Evolutionary conservation across 129 eudicot genomes (phyloP), one percentile per base, ranked within the genome.

Genomic region (Chrysanthemum makinoi): DNA sequence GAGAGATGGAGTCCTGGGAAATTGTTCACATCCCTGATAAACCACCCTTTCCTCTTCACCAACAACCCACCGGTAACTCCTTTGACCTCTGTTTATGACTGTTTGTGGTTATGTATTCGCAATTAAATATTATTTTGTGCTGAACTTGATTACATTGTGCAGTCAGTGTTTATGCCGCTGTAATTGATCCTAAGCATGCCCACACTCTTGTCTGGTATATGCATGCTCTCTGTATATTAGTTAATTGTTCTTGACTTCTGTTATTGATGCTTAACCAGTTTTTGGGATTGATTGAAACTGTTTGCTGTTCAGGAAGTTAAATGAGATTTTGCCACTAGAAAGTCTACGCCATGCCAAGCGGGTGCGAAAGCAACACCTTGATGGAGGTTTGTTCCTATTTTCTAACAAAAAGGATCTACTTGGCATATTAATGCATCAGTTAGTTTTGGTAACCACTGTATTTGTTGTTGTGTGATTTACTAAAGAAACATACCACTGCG

Each of bases 321-420:
- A 95, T 75, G 80, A 82, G 35, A 82, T 86, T 62, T 85, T 88
- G 20, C 97, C 94, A 46, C 57, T 95, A 68, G 96, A 95, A 80
- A 77, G 82, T 77, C 79, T 85, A 62, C 89, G 85, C 62, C 99
- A 95, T 83, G 94, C 90, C 70, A 95, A 95, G 82, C 89, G 99
- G 6, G 87, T 90, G 39, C 82, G 80, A 53, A 95, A 84, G 83
- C 77, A 73, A 64, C 54, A 51, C 52, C 73, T 76, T 57, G 81
- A 84, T 65, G 90, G 78, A 75, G 94, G 96, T 87, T 69, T 63
- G n/a, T 39, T 59, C 30, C 46, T 59, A 20, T 70, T 46, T 64
- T 54, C n/a, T 53, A 1, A 46, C 11, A 6, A 57, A 15, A 15
- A 52, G 57, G 57, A 39, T 7, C 46, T 39, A 39, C 10, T 39